phyloP scores from a whole-genome alignment of 2,329 filamentous ascomycete genomes.

The Talaromyces sp. region DNA sequence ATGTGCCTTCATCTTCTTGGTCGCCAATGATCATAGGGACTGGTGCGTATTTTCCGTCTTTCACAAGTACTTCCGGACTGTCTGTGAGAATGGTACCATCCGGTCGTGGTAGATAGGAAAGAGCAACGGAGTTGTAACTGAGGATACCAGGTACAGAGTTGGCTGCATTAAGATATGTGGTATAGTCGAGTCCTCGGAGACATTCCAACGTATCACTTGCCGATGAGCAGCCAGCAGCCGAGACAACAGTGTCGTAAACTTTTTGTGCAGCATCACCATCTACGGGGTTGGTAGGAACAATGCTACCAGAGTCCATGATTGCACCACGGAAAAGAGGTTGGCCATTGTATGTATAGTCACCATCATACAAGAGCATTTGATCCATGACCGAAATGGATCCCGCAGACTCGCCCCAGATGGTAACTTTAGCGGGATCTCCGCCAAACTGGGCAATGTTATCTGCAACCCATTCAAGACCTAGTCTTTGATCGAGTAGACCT shows the following conservation, averaged over 20 bases:
- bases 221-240: conserved; percentile 44
- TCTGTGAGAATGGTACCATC: conserved; percentile 61
- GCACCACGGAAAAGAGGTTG: conserved; percentile 69
- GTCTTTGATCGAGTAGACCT: conserved; percentile 68
- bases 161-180: conserved; percentile 55
- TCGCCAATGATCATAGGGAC: conserved; percentile 66
- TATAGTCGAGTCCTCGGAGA: conserved; percentile 47
- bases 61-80: conserved; percentile 59
- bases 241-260: conserved; percentile 48
- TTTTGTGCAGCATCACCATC: conserved; percentile 64
- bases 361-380: conserved; percentile 71
- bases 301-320: conserved; percentile 72
- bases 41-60: conserved; percentile 53
- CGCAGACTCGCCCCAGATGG: conserved; percentile 72
- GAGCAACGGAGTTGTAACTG: conserved; percentile 63
- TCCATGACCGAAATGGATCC: conserved; percentile 70
- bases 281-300: conserved; percentile 60
- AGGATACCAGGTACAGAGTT: conserved; percentile 68
- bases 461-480: conserved; percentile 70
- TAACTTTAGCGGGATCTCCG: conserved; percentile 73
- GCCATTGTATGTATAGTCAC: conserved; percentile 70
- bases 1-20: conserved; percentile 75
- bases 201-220: conserved; percentile 46
- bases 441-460: conserved; percentile 76
- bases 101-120: conserved; percentile 68